Evolutionary conservation across 2,329 filamentous ascomycete genomes (phyloP), one percentile per base, ranked within the genome.

Genomic region (Alternaria angustiovoidea): DNA sequence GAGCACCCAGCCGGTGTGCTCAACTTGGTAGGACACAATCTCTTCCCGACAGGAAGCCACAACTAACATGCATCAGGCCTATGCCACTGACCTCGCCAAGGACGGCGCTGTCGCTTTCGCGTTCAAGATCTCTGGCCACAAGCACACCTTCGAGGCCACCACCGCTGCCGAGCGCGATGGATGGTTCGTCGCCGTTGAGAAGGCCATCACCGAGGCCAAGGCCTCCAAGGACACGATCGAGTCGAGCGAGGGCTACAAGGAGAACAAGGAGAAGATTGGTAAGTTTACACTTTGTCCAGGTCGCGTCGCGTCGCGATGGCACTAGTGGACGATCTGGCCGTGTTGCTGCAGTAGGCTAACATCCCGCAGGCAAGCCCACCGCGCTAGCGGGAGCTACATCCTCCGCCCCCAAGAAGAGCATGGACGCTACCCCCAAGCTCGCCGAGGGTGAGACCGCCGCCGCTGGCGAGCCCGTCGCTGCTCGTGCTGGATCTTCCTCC

Each of bases 131-230:
- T 89, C 91, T 81, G 91, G 91, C 71, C 90, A 96, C 83, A 96
- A 97, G 88, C 93, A 97, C 87, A 87, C 87, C 62, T 97, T 99
- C 86, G 94, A 97, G 87, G 92, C 94, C 59, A 75, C 60, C 54
- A 63, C 20, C n/a, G 73, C 87, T 49, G 83, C 88, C 61, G 93
- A 97, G 83, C 93, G 94, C 77, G 93, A 97, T 81, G 92, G 91
- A 86, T 98, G 95, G 95, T 88, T 96, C 73, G 83, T 88, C 64
- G 91, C 94, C 85, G 87, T 91, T 54, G 86, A 89, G 52, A 61
- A 61, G 60, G 64, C 66, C 54, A 62, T 68, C 54, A 57, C 61
- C 14, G 93, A 96, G 83, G 94, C 93, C 74, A 96, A 95, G 86
- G 90, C 90, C 72, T 83, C 91, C 59, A 90, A 89, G 75, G 85